A percentile compares a stretch with the other conserved stretches of the same genome.
These are phyloP conservation scores for Sclerotinia borealis DNA, from an alignment of 2,329 filamentous ascomycete genomes.

Conservation along the genomic window DNA sequence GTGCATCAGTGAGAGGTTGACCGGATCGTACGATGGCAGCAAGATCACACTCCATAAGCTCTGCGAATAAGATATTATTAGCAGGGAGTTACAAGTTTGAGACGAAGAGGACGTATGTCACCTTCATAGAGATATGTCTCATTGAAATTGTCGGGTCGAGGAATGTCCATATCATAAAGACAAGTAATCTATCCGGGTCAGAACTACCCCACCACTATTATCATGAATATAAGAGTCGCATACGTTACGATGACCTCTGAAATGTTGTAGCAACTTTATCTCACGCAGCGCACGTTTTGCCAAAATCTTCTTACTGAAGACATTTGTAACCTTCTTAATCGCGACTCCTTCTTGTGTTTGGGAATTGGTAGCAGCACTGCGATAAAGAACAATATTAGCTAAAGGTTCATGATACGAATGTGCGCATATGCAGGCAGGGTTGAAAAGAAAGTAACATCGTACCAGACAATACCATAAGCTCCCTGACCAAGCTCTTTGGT, in stretches of 20 bases:
- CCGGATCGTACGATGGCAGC: slow-evolving; percentile 97
- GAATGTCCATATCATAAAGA: slow-evolving; percentile 99
- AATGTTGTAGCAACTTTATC: slow-evolving; percentile 98
- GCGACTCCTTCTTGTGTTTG: slow-evolving; percentile 89
- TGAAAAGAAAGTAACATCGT: slow-evolving; percentile 34
- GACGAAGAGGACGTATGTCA: slow-evolving; percentile 34
- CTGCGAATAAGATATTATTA: slow-evolving; percentile 43
- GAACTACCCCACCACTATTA: slow-evolving; percentile 20
- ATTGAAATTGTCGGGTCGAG: slow-evolving; percentile 94
- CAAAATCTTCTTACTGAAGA: slow-evolving; percentile 99
- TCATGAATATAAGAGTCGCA: slow-evolving; percentile 32
- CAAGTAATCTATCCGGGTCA: slow-evolving; percentile 77
- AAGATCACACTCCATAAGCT: slow-evolving; percentile 98
- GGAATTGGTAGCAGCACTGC: slow-evolving; percentile 84
- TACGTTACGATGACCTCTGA: slow-evolving; percentile 83
- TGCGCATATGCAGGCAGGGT: slow-evolving; percentile 6
- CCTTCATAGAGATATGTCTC: slow-evolving; percentile 99
- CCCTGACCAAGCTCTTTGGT: slow-evolving; percentile 98
- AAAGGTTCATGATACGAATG: slow-evolving; percentile 23
- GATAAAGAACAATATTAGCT: slow-evolving; percentile 18
- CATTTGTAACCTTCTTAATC: slow-evolving; percentile 99
- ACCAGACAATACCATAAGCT: slow-evolving; percentile 99
- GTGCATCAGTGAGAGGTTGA: slow-evolving; percentile 93
- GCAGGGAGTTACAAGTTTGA: slow-evolving; percentile 1
- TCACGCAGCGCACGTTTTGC: slow-evolving; percentile 96